Base-by-base conservation (phyloP, 2,329 filamentous ascomycete genomes). In the Beauveria caledonica region DNA sequence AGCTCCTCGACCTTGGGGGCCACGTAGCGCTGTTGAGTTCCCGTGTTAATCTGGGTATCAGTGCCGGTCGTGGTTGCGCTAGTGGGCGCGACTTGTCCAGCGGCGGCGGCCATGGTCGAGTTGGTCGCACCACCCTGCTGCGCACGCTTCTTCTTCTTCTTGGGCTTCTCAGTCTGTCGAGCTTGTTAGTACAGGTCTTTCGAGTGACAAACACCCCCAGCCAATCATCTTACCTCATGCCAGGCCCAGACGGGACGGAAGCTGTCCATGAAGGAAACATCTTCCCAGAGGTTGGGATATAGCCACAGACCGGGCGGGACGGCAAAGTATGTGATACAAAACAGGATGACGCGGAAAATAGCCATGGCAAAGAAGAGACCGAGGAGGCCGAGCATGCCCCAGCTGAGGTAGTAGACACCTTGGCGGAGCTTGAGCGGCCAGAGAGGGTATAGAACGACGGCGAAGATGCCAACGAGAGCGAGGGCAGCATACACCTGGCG, bases 281-380 rank as follows among this genome's bases (percentile, higher is more conserved):
- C 94, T 73, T 99, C 94, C 79, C 97, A 99, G 21, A 99, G 78
- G 71, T 99, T 99, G 53, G 94, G 94, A 77, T 93, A 99, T 49
- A 99, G 81, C 94, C 94, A 99, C n/a, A 99, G 80, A 68, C 94
- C 94, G 3, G 94, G 94, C 3, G 92, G 79, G 1, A 85, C 80
- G 17, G 82, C 80, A 70, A 97, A 96, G 75, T 96, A 92, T 23
- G 94, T 97, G 72, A 96, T 76, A 71, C 90, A 88, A 79, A 99
- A 99, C 29, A 99, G 80, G 63, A 99, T 96, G 60, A 97, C 82
- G 62, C 94, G 87, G 83, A 99, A 92, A 70, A 99, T 96, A 6
- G 93, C 89, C 94, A 99, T 97, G 70, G 86, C 85, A 75, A 99
- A 97, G 85, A 99, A 99, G 54, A 96, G 77, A 60, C 90, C 94